These are phyloP conservation scores for Glycine latifolia DNA, from an alignment of 306 rosid species.

Conservation along the genomic window DNA sequence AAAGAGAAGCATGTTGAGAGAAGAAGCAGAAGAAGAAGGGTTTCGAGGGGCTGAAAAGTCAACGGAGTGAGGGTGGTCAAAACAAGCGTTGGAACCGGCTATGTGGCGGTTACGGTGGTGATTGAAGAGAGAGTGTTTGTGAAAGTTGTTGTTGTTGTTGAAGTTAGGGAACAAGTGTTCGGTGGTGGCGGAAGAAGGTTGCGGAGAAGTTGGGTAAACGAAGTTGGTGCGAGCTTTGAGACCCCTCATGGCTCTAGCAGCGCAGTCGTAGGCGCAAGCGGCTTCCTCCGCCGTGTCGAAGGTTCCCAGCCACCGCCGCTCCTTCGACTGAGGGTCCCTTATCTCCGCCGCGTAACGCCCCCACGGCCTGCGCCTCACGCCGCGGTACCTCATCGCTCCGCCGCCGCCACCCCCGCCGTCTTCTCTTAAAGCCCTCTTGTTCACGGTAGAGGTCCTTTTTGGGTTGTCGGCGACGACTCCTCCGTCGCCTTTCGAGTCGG, in stretches of 20 bases:
- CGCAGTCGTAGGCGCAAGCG: conserved; percentile 93
- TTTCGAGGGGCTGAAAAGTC: conserved; percentile 30
- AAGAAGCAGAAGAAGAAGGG: conserved; percentile 29
- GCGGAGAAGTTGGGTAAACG: conserved; percentile 60
- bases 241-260: conserved; percentile 96
- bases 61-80: conserved; percentile 33
- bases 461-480: neutral
- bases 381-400: conserved; percentile 72
- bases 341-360: conserved; percentile 98
- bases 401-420: conserved; percentile 40
- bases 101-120: conserved; percentile 35
- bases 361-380: conserved; percentile 97
- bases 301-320: conserved; percentile 95
- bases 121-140: conserved; percentile 38
- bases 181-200: conserved; percentile 33
- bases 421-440: conserved; percentile 43
- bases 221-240: conserved; percentile 88
- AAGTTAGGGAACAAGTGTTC: conserved; percentile 46
- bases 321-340: conserved; percentile 89
- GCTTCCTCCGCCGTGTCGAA: conserved; percentile 99
- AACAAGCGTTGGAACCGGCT: conserved; percentile 38
- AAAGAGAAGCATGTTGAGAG: conserved; percentile 63
- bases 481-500: neutral
- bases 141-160: conserved; percentile 28
- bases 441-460: conserved; percentile 34